Base-by-base conservation (phyloP, 768 basidiomycete genomes). In the Amanita fuliginea region DNA sequence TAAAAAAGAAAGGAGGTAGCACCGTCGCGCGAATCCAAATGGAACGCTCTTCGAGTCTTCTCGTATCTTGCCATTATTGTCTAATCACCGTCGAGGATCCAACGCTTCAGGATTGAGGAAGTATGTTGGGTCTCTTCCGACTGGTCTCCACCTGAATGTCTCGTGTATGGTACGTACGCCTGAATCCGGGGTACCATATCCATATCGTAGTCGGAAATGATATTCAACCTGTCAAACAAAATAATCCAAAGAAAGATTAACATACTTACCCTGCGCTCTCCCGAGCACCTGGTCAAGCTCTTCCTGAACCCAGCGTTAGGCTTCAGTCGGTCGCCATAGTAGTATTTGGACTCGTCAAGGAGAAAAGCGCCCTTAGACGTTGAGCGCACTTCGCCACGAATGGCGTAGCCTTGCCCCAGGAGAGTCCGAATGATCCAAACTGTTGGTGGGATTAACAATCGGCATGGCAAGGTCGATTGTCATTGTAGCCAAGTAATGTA, bases 41-140 rank as follows among this genome's bases (percentile, higher is more conserved):
- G 72, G 64, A 46, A 71, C 78, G 22, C 69, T 65, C 56, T 70
- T 75, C 35, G 78, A 56, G 49, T 79, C 78, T 9, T 77, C 74
- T n/a, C 70, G 66, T 14, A 81, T 47, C 22, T 59, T 65, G 0
- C 74, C 74, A 6, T 71, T 63, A 13, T 60, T 55, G 8, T 61
- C 65, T 21, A 81, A 47, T 80, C 80, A 84, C 33, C 80, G 65
- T 54, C 75, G 70, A 1, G 80, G 80, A 37, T 77, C 63, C 55
- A 83, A 83, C 22, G 48, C 54, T 46, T 83, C 77, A 6, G 81
- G 80, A 35, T 83, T 69, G 3, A 75, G 74, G 60, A 78, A 83
- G 16, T 70, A 66, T 3, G 54, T 59, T 0, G 81, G 76, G 53
- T 83, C 80, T 26, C 77, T 73, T 2, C 74, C 75, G 26, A 82